Evolutionary conservation across 208 protist genomes (phyloP).

Genomic region (Crithidia bombi): DNA sequence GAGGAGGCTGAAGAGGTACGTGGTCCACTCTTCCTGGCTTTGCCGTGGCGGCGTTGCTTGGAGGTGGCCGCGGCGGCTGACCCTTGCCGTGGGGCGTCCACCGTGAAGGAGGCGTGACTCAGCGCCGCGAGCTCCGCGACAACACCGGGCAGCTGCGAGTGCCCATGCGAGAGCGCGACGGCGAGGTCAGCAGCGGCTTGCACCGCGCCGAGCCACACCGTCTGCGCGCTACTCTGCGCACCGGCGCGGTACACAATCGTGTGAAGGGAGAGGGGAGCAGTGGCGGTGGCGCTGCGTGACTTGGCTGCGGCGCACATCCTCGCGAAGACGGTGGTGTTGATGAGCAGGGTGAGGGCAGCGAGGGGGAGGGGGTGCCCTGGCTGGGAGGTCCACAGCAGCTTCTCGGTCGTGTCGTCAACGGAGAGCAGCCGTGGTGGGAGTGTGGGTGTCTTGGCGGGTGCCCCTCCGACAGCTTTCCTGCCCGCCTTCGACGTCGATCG

Average conservation of each 20-base stretch:
- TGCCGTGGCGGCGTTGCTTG: not conserved
- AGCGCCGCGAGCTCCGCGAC: slow-evolving; percentile 19
- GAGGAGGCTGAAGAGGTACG: no score
- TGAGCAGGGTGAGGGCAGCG: slow-evolving; percentile 15
- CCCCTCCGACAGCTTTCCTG: no score
- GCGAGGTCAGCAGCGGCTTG: slow-evolving; percentile 29
- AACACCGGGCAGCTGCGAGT: slow-evolving; percentile 19
- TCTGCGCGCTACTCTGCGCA: slow-evolving; percentile 18
- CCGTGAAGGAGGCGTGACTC: not conserved
- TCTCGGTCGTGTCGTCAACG: slow-evolving; percentile 20
- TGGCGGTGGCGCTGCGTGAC: not conserved
- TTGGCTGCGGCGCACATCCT: slow-evolving; percentile 11
- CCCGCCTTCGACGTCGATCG: not conserved
- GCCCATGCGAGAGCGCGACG: not conserved
- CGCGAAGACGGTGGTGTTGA: slow-evolving; percentile 4
- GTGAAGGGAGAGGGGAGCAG: slow-evolving; percentile 19
- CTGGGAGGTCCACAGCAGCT: slow-evolving; percentile 28
- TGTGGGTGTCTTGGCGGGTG: not conserved
- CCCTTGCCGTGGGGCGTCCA: not conserved
- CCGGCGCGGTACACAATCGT: slow-evolving; percentile 33
- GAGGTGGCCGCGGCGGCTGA: not conserved
- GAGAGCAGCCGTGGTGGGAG: slow-evolving; percentile 28
- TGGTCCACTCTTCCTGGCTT: no score
- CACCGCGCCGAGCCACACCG: slow-evolving; percentile 27
- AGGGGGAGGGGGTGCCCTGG: slow-evolving; percentile 26